Conservation (phyloP, 1,284 basidiomycete genomes). For the Ganoderma multipileum region DNA sequence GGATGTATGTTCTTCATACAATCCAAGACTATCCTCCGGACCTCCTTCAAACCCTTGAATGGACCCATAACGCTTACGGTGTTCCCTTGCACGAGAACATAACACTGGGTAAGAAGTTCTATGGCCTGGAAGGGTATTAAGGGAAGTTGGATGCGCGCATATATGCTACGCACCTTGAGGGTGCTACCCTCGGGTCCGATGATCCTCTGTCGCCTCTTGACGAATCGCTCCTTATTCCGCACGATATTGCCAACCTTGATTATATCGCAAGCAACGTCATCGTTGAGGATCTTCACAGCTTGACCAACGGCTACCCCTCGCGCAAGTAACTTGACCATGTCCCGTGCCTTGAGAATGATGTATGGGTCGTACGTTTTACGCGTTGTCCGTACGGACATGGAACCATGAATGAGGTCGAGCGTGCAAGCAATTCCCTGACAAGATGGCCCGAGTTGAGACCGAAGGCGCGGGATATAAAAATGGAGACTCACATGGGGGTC, state of each 20-base stretch:
- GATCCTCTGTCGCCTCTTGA: slow-evolving; percentile 95
- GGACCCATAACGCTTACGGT: slow-evolving; percentile 99
- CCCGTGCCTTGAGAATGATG: slow-evolving; percentile 93
- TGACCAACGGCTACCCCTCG: slow-evolving; percentile 87
- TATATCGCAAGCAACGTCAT: slow-evolving; percentile 93
- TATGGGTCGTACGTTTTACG: slow-evolving; percentile 98
- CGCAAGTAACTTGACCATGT: slow-evolving; percentile 95
- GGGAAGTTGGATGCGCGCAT: neutral
- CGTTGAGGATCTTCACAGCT: slow-evolving; percentile 92
- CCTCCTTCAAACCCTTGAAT: slow-evolving; percentile 95
- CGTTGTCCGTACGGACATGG: slow-evolving; percentile 97
- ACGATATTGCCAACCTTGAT: slow-evolving; percentile 98
- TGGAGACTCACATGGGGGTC: slow-evolving; percentile 74
- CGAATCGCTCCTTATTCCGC: slow-evolving; percentile 96
- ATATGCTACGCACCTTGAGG: slow-evolving; percentile 68
- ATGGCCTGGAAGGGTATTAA: slow-evolving; percentile 75
- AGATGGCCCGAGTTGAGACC: neutral
- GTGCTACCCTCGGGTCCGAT: slow-evolving; percentile 98
- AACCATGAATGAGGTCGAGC: slow-evolving; percentile 94
- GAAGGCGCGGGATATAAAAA: neutral
- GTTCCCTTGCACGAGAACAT: slow-evolving; percentile 97
- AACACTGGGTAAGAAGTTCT: slow-evolving; percentile 95
- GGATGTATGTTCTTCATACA: slow-evolving; percentile 99
- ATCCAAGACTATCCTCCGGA: slow-evolving; percentile 93
- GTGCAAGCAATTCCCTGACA: slow-evolving; percentile 87